A percentile compares a stretch with the other conserved stretches of the same genome.
phyloP scores from a whole-genome alignment of 805 yeast species.

The Candida railenensis region DNA sequence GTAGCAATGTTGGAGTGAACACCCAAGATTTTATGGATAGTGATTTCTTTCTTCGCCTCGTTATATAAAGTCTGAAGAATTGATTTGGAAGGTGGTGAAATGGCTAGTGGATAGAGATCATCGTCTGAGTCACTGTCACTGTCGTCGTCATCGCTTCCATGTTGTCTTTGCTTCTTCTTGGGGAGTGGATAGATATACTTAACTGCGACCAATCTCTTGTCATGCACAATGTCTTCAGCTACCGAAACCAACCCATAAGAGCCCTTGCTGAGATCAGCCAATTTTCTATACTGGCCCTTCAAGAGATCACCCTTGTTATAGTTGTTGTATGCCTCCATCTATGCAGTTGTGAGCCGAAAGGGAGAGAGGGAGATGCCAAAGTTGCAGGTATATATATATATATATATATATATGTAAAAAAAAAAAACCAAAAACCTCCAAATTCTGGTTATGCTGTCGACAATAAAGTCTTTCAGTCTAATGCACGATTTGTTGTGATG shows the following conservation, averaged over 20 bases:
- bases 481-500: background rate
- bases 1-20: conserved; percentile 44
- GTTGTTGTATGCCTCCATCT: conserved; percentile 39
- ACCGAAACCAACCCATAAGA: conserved; percentile 90
- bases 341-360: background rate
- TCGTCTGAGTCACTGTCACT: conserved; percentile 13
- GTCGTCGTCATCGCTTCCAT: background rate
- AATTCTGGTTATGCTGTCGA: background rate
- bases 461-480: background rate
- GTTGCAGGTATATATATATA: too few relatives aligned
- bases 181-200: conserved; percentile 73
- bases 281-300: conserved; percentile 61
- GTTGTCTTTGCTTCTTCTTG: conserved; percentile 20
- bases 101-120: conserved; percentile 8
- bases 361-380: too few relatives aligned
- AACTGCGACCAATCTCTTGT: conserved; percentile 67
- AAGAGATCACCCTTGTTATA: conserved; percentile 47
- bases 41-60: conserved; percentile 70
- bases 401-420: too few relatives aligned
- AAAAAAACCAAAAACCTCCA: background rate
- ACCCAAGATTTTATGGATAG: conserved; percentile 63
- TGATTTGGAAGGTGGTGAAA: conserved; percentile 8
- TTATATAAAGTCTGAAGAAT: conserved; percentile 33
- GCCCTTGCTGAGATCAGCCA: conserved; percentile 83
- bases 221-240: conserved; percentile 63